Base-by-base conservation (phyloP, 805 yeast species). In the Myxozyma melibiosi region DNA sequence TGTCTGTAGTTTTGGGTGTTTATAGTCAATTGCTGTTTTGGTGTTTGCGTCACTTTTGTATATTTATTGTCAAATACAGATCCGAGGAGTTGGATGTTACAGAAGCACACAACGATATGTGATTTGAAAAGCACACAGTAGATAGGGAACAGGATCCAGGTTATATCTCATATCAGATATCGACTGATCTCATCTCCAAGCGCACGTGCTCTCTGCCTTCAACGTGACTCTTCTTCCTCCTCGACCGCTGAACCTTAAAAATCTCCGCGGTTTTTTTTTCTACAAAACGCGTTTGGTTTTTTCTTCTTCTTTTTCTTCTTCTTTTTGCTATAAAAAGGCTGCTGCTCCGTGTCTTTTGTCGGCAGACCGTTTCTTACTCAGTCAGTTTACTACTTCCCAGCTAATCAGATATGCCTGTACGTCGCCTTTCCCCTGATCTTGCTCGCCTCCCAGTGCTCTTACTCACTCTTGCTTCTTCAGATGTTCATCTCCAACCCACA, bases 401-500 rank as follows among this genome's bases (percentile, higher is more conserved):
- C n/a, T n/a, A n/a, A n/a, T n/a, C n/a, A 48, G 27, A 8, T 27
- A 48, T 48, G 52, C 52, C 52, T 38, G 52, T 48, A 31, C 28
- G 45, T 48, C 4, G 9, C 6, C 20, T n/a, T 18, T 46, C n/a
- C 42, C 37, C 37, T 30, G 27, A 9, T 7, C 25, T 5, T 5
- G 24, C 6, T n/a, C n/a, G n/a, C 44, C n/a, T 8, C 22, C 13
- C 22, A 38, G 22, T 7, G 7, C n/a, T 6, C 22, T 7, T 16
- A 7, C 9, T 20, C 4, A 27, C 28, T 4, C 9, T 9, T 24
- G 11, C 11, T 38, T 8, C 25, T 9, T 13, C 31, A 69, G 58
- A 90, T 90, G 96, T 90, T 88, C 80, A 84, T 88, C 69, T 81
- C 85, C 68, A 90, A 90, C 78, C 86, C 85, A 31, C 80, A 88